A percentile compares a stretch with the other conserved stretches of the same genome.
phyloP scores from a whole-genome alignment of 129 eudicot species.

The Chrysanthemum makinoi region DNA sequence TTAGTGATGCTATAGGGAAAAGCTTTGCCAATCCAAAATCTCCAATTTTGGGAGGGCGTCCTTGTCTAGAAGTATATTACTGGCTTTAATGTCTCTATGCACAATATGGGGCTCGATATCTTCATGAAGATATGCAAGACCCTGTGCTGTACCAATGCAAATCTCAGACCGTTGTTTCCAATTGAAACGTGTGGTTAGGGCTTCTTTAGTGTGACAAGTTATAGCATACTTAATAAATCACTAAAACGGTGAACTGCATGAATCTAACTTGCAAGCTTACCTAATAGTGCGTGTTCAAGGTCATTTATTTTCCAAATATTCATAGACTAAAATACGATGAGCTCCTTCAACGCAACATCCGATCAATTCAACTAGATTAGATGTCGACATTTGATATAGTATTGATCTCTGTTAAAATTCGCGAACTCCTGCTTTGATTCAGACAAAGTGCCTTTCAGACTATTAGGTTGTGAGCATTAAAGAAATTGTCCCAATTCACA shows the following conservation, averaged over 20 bases:
- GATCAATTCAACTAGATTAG: conserved; percentile 76
- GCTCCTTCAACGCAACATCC: conserved; percentile 86
- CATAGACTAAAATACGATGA: conserved; percentile 79
- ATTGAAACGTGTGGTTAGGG: conserved; percentile 34
- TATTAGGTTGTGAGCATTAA: conserved; percentile 31
- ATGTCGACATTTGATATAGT: conserved; percentile 78
- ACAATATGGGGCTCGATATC: conserved; percentile 90
- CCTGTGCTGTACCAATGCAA: conserved; percentile 80
- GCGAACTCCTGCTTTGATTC: conserved; percentile 85
- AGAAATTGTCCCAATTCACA: not conserved
- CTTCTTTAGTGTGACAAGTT: conserved; percentile 41
- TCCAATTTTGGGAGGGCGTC: conserved; percentile 80
- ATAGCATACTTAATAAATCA: conserved; percentile 5
- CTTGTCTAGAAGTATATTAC: conserved; percentile 79
- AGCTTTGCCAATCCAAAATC: conserved; percentile 98
- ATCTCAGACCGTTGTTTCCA: conserved; percentile 74
- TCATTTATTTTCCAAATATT: conserved; percentile 81
- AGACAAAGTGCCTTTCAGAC: conserved; percentile 80
- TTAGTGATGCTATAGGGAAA: conserved; percentile 87
- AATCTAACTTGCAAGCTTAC: conserved; percentile 31
- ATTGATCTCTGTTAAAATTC: conserved; percentile 83
- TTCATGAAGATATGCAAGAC: conserved; percentile 93
- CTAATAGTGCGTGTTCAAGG: conserved; percentile 74
- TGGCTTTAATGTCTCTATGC: conserved; percentile 93
- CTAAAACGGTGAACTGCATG: not conserved